Conservation (phyloP, 306 rosid species). For the Lotus japonicus region DNA sequence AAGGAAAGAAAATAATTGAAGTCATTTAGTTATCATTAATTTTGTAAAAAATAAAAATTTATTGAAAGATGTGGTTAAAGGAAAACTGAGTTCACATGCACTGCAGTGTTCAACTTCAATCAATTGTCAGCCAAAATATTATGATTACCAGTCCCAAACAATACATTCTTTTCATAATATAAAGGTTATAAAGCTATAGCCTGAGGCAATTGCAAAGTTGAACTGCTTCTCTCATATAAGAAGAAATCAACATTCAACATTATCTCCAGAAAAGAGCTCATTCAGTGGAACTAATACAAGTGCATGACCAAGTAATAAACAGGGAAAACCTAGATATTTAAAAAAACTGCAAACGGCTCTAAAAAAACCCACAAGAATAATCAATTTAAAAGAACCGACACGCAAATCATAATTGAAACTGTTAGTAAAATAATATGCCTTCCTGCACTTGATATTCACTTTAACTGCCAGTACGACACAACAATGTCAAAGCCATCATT, state of each 20-base stretch:
- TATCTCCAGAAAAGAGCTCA: not conserved
- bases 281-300: not conserved
- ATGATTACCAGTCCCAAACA: not conserved
- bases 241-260: no score
- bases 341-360: not conserved
- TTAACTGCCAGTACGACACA: not conserved
- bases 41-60: not conserved
- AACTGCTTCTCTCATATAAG: not conserved
- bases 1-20: not conserved
- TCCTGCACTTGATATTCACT: not conserved
- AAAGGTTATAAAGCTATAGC: not conserved
- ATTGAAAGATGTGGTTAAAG: not conserved
- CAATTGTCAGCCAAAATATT: not conserved
- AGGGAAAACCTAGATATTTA: not conserved
- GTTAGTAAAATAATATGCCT: not conserved
- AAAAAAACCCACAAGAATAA: not conserved
- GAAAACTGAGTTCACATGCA: not conserved
- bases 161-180: not conserved
- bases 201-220: constrained; percentile 3
- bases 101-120: not conserved
- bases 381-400: not conserved
- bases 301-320: not conserved
- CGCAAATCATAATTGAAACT: not conserved
- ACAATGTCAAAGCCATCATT: not conserved
- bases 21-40: not conserved